Evolutionary conservation across 148 eudicot genomes (phyloP), one percentile per base, ranked within the genome.

Genomic region (Pharnaceum exiguum): DNA sequence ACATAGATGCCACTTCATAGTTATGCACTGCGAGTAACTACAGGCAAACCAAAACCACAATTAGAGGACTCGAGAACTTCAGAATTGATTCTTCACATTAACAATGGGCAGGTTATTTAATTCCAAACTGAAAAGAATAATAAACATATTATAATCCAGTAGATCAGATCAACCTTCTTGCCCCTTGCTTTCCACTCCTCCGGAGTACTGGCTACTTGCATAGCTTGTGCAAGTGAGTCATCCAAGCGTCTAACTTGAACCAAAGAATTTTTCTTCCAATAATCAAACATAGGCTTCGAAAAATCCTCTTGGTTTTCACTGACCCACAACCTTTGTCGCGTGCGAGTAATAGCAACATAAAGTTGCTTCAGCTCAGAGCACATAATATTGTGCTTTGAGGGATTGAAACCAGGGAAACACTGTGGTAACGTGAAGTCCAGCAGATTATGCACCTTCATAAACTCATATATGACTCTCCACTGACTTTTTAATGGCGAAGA

Each of bases 341-440:
- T 83, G 16, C 87, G 80, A 30, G 90, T 87, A 6, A 87, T 79
- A 37, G 95, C 90, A 25, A 87, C 95, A 55, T 81, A 87, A 32
- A 87, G 40, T 48, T 83, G 95, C 59, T 78, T 78, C 56, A 78
- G 58, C 45, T 78, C 79, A 56, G 59, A 67, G 53, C 82, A 79
- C 57, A 79, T 45, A 23, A 61, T 36, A 67, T 42, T 46, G 43
- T 75, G 77, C 22, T 42, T 71, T 10, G 44, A 29, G 37, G 2
- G 31, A 22, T 47, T 54, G 49, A 79, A 79, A 3, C 36, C 13
- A 3, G 74, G 69, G 42, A 47, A 69, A 15, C 65, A 39, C 51
- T 42, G 45, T 16, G 54, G 5, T 10, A 11, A 23, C 10, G 10
- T 38, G 5, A 33, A 17, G 55, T 61, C 72, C 48, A 66, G 79